Conservation (phyloP, 2,329 filamentous ascomycete species). For the Dactylellina drechsleri region DNA sequence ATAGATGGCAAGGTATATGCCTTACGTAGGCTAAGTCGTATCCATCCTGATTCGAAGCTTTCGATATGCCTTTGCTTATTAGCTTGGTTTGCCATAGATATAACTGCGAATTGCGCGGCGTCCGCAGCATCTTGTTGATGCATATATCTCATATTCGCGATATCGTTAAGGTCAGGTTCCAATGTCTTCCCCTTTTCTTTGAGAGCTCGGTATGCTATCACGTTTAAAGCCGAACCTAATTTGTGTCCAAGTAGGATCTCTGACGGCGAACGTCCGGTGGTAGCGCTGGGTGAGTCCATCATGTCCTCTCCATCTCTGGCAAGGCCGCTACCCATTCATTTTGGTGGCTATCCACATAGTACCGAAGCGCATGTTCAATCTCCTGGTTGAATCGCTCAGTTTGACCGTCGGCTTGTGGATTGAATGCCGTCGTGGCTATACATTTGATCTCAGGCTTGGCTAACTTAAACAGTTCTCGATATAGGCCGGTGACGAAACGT, state of each 20-base stretch:
- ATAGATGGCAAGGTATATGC: background rate
- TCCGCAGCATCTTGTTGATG: background rate
- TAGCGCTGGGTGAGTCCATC: background rate
- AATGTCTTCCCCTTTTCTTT: background rate
- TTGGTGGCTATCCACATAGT: background rate
- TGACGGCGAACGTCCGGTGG: background rate
- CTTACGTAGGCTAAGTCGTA: background rate
- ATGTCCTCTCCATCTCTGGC: constrained; percentile 2
- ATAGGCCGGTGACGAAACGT: background rate
- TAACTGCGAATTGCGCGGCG: background rate
- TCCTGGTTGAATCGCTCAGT: constrained; percentile 14
- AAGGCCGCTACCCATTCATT: background rate
- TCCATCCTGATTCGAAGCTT: background rate
- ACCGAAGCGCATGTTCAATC: constrained; percentile 8
- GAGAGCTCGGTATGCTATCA: background rate
- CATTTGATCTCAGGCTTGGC: background rate
- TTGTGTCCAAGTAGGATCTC: background rate
- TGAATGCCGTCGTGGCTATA: constrained; percentile 9
- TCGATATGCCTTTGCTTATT: background rate
- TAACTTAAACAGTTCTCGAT: background rate
- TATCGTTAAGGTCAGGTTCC: background rate
- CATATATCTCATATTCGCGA: background rate
- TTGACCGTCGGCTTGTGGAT: constrained; percentile 14
- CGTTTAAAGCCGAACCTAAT: background rate
- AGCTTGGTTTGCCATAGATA: background rate